Conservation (phyloP, 495 filamentous ascomycete genomes). For the Tricharina praecox region DNA sequence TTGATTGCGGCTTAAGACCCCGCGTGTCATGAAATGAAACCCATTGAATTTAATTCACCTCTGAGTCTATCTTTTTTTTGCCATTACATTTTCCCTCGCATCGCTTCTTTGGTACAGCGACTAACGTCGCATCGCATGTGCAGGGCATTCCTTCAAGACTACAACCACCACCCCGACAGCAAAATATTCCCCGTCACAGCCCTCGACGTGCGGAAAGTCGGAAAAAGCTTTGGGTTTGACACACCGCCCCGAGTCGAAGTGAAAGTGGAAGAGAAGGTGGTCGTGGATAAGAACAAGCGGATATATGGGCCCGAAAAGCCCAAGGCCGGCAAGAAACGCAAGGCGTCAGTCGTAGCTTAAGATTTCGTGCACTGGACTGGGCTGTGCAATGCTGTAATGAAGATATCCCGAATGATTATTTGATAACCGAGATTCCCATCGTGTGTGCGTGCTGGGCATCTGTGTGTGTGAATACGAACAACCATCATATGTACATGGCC, state of each 20-base stretch:
- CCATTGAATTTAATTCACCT: conserved; percentile 25
- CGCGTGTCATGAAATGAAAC: conserved; percentile 32
- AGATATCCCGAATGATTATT: too few relatives aligned
- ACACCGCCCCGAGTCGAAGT: conserved; percentile 22
- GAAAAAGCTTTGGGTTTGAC: conserved; percentile 23
- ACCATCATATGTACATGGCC: too few relatives aligned
- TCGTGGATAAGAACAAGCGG: conserved; percentile 15
- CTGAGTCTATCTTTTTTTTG: conserved; percentile 6
- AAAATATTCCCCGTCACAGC: conserved; percentile 19
- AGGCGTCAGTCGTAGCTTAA: conserved; percentile 1
- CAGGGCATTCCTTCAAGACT: conserved; percentile 25
- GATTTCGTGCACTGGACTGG: not conserved
- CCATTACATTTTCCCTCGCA: too few relatives aligned
- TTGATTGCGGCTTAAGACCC: conserved; percentile 41
- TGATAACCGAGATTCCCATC: too few relatives aligned
- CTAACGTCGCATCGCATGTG: conserved; percentile 8
- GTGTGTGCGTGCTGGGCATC: too few relatives aligned
- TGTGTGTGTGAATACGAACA: too few relatives aligned
- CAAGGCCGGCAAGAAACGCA: not conserved
- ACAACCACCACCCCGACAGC: conserved; percentile 17
- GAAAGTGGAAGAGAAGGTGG: conserved; percentile 8
- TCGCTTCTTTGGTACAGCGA: not conserved
- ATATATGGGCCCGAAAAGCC: conserved; percentile 18
- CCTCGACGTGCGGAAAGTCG: conserved; percentile 18
- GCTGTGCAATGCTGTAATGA: too few relatives aligned